phyloP scores from a whole-genome alignment of 1,284 basidiomycete genomes.

The Ustilago vetiveriae region DNA sequence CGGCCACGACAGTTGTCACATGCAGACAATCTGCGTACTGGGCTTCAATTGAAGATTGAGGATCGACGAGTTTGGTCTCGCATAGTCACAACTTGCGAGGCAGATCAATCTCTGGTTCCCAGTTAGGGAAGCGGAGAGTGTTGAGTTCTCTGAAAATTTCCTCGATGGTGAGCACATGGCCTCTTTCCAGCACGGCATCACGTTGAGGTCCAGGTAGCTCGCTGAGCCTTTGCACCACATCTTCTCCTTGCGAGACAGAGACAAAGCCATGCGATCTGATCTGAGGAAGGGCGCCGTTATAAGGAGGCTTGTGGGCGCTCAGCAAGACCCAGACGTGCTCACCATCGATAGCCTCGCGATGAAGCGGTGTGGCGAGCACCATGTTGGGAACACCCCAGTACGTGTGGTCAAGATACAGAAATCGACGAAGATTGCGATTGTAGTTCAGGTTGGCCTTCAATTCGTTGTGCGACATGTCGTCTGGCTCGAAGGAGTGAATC shows the following conservation, averaged over 20 bases:
- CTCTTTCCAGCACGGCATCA: background rate
- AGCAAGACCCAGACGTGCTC: background rate
- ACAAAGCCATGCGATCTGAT: background rate
- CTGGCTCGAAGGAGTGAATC: background rate
- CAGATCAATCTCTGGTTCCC: too few species aligned
- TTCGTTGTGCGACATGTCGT: background rate
- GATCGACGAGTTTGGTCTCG: too few species aligned
- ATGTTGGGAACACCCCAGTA: background rate
- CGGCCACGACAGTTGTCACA: too few species aligned
- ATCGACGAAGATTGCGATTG: background rate
- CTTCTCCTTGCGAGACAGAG: background rate
- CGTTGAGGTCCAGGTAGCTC: too few species aligned
- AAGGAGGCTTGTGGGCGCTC: background rate
- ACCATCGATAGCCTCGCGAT: background rate
- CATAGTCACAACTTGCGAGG: too few species aligned
- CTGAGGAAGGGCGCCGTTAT: background rate
- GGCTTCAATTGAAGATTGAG: too few species aligned
- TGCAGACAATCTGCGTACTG: too few species aligned
- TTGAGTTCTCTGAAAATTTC: constrained; percentile 5
- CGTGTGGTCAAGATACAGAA: constrained; percentile 1
- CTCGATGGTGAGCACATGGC: constrained; percentile 6
- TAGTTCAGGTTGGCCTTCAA: background rate
- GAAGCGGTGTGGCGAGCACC: constrained; percentile 1
- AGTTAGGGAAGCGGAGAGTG: background rate
- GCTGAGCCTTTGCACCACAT: background rate